A percentile compares a stretch with the other conserved stretches of the same genome.
phyloP scores from a whole-genome alignment of 306 rosid species.

The Begonia fuchsioides region DNA sequence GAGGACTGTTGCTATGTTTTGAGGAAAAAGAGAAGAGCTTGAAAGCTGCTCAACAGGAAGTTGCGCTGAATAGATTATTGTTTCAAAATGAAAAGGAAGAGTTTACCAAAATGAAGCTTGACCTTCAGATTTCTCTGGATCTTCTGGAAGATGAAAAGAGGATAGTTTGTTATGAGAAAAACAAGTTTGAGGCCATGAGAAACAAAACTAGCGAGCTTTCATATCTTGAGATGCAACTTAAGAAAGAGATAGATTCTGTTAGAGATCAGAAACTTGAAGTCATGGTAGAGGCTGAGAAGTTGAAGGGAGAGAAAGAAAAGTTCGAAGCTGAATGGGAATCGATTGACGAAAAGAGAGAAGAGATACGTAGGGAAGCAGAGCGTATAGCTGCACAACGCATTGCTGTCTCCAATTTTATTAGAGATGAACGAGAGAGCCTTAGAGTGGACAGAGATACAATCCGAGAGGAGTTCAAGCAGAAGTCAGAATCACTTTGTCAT shows the following conservation, averaged over 20 bases:
- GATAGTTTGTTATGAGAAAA: slow-evolving; percentile 43
- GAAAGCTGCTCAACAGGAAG: slow-evolving; percentile 37
- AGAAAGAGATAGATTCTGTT: slow-evolving; percentile 81
- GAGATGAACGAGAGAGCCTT: slow-evolving; percentile 64
- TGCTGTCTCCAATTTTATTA: slow-evolving; percentile 46
- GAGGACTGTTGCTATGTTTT: slow-evolving; percentile 33
- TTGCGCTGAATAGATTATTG: slow-evolving; percentile 39
- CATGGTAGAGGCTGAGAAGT: slow-evolving; percentile 56
- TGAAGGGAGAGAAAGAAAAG: slow-evolving; percentile 71
- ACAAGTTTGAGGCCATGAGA: slow-evolving; percentile 54
- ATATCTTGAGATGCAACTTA: slow-evolving; percentile 60
- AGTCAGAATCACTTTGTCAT: slow-evolving; percentile 42
- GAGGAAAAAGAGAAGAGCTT: slow-evolving; percentile 49
- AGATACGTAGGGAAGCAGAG: slow-evolving; percentile 51
- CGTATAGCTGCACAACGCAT: slow-evolving; percentile 50
- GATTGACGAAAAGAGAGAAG: slow-evolving; percentile 83
- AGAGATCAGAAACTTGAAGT: slow-evolving; percentile 68
- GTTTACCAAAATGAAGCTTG: slow-evolving; percentile 42
- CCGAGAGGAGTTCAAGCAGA: slow-evolving; percentile 47
- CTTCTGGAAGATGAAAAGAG: slow-evolving; percentile 43
- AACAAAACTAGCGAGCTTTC: slow-evolving; percentile 71
- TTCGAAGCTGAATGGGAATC: slow-evolving; percentile 95
- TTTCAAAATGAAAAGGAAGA: slow-evolving; percentile 60
- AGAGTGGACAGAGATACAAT: slow-evolving; percentile 51
- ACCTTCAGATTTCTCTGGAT: slow-evolving; percentile 41